Evolutionary conservation across 2,329 filamentous ascomycete species (phyloP).

Genomic region (Triangularia setosa): DNA sequence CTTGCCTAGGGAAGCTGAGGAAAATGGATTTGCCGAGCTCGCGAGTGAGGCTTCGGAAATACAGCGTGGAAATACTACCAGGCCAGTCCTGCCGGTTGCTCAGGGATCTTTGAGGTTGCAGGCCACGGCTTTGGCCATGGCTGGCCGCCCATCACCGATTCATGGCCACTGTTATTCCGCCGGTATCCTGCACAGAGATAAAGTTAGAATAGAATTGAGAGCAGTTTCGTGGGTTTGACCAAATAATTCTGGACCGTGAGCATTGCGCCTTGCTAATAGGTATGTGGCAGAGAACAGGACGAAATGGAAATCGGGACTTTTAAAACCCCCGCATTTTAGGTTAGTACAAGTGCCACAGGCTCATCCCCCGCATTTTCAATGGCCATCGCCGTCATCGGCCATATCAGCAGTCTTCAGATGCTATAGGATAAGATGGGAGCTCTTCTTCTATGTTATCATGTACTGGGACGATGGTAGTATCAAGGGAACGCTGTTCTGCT

Average conservation of each 20-base stretch:
- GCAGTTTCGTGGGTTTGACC: neutral
- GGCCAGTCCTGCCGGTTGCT: neutral
- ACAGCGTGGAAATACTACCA: neutral
- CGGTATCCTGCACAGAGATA: neutral
- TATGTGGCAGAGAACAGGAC: neutral
- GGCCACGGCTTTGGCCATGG: neutral
- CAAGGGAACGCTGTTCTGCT: neutral
- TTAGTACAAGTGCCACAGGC: neutral
- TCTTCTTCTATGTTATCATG: neutral
- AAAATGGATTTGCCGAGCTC: constrained; percentile 26
- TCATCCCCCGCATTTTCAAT: neutral
- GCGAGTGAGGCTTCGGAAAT: neutral
- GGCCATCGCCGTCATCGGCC: neutral
- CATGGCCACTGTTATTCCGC: neutral
- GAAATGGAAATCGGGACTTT: neutral
- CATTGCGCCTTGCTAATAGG: no score
- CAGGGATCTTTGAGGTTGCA: neutral
- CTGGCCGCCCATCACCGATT: neutral
- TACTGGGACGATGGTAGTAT: neutral
- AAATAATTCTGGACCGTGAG: neutral
- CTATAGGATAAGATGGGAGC: neutral
- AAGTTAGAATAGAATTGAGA: neutral
- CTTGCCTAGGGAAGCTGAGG: constrained; percentile 12
- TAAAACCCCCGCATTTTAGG: neutral
- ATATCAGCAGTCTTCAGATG: neutral